These are phyloP conservation scores for Hansenula sp. DNA, from an alignment of 1,139 yeast genomes.

Conservation along the genomic window DNA sequence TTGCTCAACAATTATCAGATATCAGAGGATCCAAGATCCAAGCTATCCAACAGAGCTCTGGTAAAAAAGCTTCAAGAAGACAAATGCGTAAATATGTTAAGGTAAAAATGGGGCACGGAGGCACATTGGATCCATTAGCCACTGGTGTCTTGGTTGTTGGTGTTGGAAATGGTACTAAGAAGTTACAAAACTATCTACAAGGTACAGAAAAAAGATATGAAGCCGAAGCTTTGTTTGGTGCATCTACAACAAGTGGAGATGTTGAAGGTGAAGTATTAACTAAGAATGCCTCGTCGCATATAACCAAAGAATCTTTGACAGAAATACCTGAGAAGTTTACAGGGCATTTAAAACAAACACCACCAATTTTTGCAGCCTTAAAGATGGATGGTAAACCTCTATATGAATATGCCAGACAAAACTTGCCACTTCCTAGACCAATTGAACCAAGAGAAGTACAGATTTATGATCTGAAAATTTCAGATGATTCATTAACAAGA, in stretches of 20 bases:
- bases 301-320: conserved; percentile 50
- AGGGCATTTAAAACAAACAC: conserved; percentile 83
- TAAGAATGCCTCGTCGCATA: conserved; percentile 50
- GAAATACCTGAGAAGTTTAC: conserved; percentile 55
- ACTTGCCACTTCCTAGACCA: conserved; percentile 75
- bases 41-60: conserved; percentile 34
- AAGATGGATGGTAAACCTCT: conserved; percentile 93
- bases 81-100: conserved; percentile 46
- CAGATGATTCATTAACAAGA: conserved; percentile 46
- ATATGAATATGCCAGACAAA: conserved; percentile 91
- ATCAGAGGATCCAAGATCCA: conserved; percentile 45
- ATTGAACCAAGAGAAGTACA: conserved; percentile 74
- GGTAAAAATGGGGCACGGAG: conserved; percentile 96
- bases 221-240: conserved; percentile 82
- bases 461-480: conserved; percentile 50
- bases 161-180: conserved; percentile 84
- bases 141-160: conserved; percentile 92
- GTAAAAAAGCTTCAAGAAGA: conserved; percentile 34
- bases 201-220: conserved; percentile 77
- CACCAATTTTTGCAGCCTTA: conserved; percentile 92
- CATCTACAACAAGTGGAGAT: conserved; percentile 92
- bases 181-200: conserved; percentile 62
- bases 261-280: conserved; percentile 78
- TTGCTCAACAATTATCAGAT: conserved; percentile 50
- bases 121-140: conserved; percentile 93